Base-by-base conservation (phyloP, 1,139 yeast genomes). In the Insectozyma bohioensis region DNA sequence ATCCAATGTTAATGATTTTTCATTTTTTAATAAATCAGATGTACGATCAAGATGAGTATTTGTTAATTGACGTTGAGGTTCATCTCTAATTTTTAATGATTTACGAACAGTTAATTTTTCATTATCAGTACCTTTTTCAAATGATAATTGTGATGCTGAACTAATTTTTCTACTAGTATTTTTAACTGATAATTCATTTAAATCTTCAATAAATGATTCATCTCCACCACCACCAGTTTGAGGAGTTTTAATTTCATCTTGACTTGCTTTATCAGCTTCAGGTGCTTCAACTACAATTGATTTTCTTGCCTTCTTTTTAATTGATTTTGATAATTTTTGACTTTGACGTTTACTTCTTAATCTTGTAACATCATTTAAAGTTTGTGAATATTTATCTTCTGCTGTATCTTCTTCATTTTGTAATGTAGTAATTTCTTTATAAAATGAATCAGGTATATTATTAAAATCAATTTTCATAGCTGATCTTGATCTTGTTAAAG, bases 1-100 rank as follows among this genome's bases (percentile, higher is more conserved):
- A 58, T 92, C 98, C 49, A 92, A 72, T 0, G 97, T 90, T 36
- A 92, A 72, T 1, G 95, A 82, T 47, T 85, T 85, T 47, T 90
- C 95, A 51, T 80, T 85, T 50, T 83, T 79, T 39, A 86, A 69
- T 33, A 84, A 62, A 45, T 80, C 85, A 1, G 88, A 79, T 0
- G 90, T 81, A 10, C 75, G 55, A 44, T 66, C 72, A 29, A 70
- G 59, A 36, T 63, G 63, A 24, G 54, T 57, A 36, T 52, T 54
- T n/a, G 62, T 54, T 4, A 50, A 31, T 31, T 56, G 55, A 15
- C 63, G 47, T 35, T 54, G 58, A 1, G 75, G 73, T 36, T 71
- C 77, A 26, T 72, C 79, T 35, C 68, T 60, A 15, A 74, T 74
- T 23, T 57, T 60, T 24, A 73, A 45, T 10, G 61, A 56, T 32